Evolutionary conservation across 257 asterid genomes (phyloP), one percentile per base, ranked within the genome.

Genomic region (Hygrophila difformis): DNA sequence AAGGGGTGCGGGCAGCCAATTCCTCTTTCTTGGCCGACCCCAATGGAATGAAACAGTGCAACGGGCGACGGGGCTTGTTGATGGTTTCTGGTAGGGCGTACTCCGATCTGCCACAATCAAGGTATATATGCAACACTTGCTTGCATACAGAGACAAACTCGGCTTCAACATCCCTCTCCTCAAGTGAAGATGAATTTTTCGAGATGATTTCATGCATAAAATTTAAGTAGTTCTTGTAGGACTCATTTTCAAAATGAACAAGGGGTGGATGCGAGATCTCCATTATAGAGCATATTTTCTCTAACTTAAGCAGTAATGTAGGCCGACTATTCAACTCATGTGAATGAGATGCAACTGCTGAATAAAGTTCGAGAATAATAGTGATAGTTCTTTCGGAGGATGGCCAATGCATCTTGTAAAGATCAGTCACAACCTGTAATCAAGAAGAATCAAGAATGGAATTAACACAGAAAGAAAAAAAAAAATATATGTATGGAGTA

Each of bases 1-100:
- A 21, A 23, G 93, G 91, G 13, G 87, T 83, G 37, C 93, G 78
- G 2, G 97, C 95, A 21, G 86, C 92, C 79, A 83, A 51, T 59
- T 87, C 97, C 69, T 83, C 95, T 69, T 81, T 87, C 87, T 78
- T 78, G 53, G 93, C 93, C 2, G 95, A 70, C 51, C 97, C 95
- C 39, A 87, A 57, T 0, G 96, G 96, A 47, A 85, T 84, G 65
- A 62, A 64, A 70, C 83, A 71, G 50, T 69, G 76, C 44, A 51
- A 42, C 44, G 24, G n/a, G n/a, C n/a, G n/a, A n/a, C n/a, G 41
- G n/a, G 68, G 77, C 61, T 39, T 61, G 40, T 48, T 40, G 14
- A 9, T 46, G 37, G 49, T 59, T 55, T 73, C 62, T 53, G 51
- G 54, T 35, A 70, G 33, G 33, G 13, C 50, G 10, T 24, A 29